Conservation (phyloP, 2,329 filamentous ascomycete genomes). For the Penicillium sp. region DNA sequence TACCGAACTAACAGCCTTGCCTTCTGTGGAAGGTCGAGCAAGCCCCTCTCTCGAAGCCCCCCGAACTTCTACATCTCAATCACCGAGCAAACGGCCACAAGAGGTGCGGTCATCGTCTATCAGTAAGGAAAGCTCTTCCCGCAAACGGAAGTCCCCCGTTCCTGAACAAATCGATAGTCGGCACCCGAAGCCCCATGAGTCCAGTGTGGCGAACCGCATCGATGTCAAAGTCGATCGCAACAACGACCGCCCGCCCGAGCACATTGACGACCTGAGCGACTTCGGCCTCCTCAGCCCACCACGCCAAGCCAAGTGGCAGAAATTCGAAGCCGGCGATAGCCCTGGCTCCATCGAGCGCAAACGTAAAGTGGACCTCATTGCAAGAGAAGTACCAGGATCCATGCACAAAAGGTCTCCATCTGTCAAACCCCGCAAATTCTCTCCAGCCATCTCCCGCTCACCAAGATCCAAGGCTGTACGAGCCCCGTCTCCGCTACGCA, state of each 20-base stretch:
- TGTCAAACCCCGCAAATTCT: conserved; percentile 24
- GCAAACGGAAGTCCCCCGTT: conserved; percentile 42
- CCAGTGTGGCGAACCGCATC: conserved; percentile 23
- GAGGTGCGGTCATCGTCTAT: conserved; percentile 26
- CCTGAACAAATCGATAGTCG: conserved; percentile 35
- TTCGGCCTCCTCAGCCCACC: conserved; percentile 26
- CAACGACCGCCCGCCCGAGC: conserved; percentile 14
- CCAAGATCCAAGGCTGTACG: conserved; percentile 27
- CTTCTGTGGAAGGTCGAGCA: conserved; percentile 19
- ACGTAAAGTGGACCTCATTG: conserved; percentile 18
- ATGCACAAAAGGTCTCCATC: conserved; percentile 26
- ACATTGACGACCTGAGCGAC: conserved; percentile 22
- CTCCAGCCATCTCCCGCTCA: conserved; percentile 25
- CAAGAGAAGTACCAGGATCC: conserved; percentile 16
- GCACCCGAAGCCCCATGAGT: conserved; percentile 18
- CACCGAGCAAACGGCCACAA: conserved; percentile 22
- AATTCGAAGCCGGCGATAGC: conserved; percentile 37
- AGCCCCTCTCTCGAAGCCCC: conserved; percentile 18
- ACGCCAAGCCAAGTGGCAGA: conserved; percentile 37
- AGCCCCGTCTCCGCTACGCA: conserved; percentile 27
- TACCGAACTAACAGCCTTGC: conserved; percentile 19
- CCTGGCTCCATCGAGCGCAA: conserved; percentile 41
- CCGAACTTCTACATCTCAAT: conserved; percentile 16
- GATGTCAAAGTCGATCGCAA: conserved; percentile 14
- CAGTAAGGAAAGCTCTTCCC: conserved; percentile 38